Evolutionary conservation across 2,329 filamentous ascomycete genomes (phyloP), one percentile per base, ranked within the genome.

Genomic region (Sarocladium strictum): DNA sequence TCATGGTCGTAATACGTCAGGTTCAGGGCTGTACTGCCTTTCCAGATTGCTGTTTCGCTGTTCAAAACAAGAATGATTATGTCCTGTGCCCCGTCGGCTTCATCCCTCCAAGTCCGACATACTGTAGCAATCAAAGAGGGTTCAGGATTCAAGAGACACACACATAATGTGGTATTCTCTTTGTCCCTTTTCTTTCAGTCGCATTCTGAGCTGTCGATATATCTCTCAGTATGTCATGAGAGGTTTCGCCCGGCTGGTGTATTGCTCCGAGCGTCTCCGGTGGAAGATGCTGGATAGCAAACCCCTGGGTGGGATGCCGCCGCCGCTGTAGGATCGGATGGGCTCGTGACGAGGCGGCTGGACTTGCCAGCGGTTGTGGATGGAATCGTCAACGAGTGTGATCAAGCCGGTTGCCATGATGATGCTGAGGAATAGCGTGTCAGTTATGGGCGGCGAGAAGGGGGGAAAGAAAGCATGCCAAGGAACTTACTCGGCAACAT

Each of bases 351-450:
- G 27, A 6, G 50, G 27, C 2, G 50, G 33, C 64, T 74, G 75
- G 37, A 69, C 69, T 60, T 76, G 84, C 83, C 90, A 94, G 56
- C 82, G 83, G 58, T 83, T 79, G 70, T 89, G 89, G 75, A 97
- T 96, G 73, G 85, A 90, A 72, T 97, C 90, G 65, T 97, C 93
- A 53, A 95, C 87, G 43, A 97, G 82, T 7, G 89, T 84, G 62
- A 96, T 85, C 61, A 97, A 80, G 23, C 93, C 93, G n/a, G 91
- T 94, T 47, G 91, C 84, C 58, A 97, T 81, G 59, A 97, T 86
- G 60, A 96, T 86, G 68, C 91, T 96, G 61, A 38, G 21, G 24
- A 9, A 23, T n/a, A n/a, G n/a, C 14, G n/a, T 26, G 38, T 23
- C 19, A 32, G 27, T n/a, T 21, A 38, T 24, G 15, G 15, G 6